Evolutionary conservation across 805 yeast species (phyloP).

Genomic region (Kurtzmaniella fragi): DNA sequence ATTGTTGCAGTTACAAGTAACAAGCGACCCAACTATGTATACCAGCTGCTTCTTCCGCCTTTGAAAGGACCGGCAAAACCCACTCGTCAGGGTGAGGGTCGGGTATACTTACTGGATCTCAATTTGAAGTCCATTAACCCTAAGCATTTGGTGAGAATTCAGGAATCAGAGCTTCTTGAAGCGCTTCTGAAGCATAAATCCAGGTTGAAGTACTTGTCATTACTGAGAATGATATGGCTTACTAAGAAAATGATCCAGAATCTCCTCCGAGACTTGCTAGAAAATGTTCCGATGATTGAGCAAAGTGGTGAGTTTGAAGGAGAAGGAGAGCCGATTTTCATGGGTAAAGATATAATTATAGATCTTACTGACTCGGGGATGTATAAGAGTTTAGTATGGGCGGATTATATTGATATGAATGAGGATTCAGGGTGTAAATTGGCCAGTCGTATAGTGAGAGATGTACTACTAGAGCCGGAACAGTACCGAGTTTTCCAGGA

Average conservation of each 20-base stretch:
- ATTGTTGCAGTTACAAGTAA: conserved; percentile 16
- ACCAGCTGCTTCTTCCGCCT: too few species aligned
- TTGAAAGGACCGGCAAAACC: too few species aligned
- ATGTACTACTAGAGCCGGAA: conserved; percentile 21
- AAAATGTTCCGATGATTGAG: not conserved
- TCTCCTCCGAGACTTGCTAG: conserved; percentile 27
- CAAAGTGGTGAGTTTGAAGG: conserved; percentile 8
- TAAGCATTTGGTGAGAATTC: conserved; percentile 22
- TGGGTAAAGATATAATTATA: conserved; percentile 17
- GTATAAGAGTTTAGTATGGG: conserved; percentile 40
- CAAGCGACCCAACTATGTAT: not conserved
- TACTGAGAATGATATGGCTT: conserved; percentile 46
- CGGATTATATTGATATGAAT: conserved; percentile 23
- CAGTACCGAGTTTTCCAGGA: conserved; percentile 29
- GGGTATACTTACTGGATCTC: conserved; percentile 35
- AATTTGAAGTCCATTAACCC: conserved; percentile 35
- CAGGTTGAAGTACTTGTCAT: conserved; percentile 32
- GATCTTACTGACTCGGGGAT: conserved; percentile 44
- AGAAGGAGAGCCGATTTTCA: conserved; percentile 4
- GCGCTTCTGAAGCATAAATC: conserved; percentile 23
- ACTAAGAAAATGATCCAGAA: conserved; percentile 32
- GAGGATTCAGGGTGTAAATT: conserved; percentile 19
- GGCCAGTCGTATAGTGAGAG: conserved; percentile 25
- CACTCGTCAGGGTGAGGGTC: conserved; percentile 21
- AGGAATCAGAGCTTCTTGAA: conserved; percentile 27